Conservation (phyloP, 1,284 basidiomycete species). For the Chondrostereum purpureum region DNA sequence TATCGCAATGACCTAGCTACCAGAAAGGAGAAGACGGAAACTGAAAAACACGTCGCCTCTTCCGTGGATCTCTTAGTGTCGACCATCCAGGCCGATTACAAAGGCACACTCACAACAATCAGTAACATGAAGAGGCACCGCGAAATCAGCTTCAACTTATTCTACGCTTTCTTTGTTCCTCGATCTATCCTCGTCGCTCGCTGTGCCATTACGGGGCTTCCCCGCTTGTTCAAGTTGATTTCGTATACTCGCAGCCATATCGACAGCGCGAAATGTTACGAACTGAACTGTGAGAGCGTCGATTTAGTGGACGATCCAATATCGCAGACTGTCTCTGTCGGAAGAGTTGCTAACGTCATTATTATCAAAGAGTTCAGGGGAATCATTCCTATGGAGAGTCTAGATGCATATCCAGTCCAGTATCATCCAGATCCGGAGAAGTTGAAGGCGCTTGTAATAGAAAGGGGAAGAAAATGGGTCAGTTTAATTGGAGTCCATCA, state of each 20-base stretch:
- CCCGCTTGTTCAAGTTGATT: constrained; percentile 38
- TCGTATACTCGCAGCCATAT: constrained; percentile 29
- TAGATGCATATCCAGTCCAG: constrained; percentile 45
- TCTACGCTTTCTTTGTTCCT: constrained; percentile 48
- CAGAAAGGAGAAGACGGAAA: constrained; percentile 28
- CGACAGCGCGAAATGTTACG: constrained; percentile 30
- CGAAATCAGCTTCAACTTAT: constrained; percentile 49
- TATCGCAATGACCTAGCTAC: constrained; percentile 33
- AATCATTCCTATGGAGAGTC: constrained; percentile 37
- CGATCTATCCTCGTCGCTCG: constrained; percentile 38
- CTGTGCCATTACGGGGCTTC: constrained; percentile 46
- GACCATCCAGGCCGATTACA: constrained; percentile 43
- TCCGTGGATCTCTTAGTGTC: constrained; percentile 40
- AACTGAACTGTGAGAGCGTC: constrained; percentile 39
- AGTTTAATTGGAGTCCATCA: constrained; percentile 45
- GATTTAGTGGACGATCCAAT: constrained; percentile 37
- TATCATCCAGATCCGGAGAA: constrained; percentile 36
- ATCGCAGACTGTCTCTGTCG: constrained; percentile 27
- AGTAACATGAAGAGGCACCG: constrained; percentile 38
- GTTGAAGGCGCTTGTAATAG: constrained; percentile 30
- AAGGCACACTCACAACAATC: constrained; percentile 36
- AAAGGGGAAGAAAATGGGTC: constrained; percentile 47
- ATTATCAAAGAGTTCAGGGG: constrained; percentile 37
- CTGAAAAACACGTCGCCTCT: constrained; percentile 32
- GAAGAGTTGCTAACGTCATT: constrained; percentile 35